Evolutionary conservation across 345 rosid genomes (phyloP), one percentile per base, ranked within the genome.

Genomic region (Passiflora organensis): DNA sequence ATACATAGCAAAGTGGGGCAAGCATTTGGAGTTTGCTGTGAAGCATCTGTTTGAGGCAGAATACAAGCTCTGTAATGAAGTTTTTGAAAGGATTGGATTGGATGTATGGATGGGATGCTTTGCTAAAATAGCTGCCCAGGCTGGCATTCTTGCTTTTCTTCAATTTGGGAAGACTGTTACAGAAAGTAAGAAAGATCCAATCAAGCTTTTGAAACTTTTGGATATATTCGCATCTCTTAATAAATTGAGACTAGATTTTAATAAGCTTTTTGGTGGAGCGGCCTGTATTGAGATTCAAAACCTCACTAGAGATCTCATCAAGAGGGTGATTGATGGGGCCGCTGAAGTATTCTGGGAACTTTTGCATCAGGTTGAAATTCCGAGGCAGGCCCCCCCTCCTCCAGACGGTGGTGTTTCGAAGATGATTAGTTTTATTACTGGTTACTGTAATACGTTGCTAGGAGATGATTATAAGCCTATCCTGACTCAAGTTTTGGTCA

Each of bases 101-200:
- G 95, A 89, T 69, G 87, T 80, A 47, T 94, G 99, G 95, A 76
- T 83, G 97, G 95, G 83, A 48, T 94, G 99, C 77, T 94, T 94
- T 54, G 80, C 97, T 10, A 85, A 85, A 77, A 94, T 94, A 39
- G 91, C 96, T 72, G 99, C 96, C 13, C 96, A 87, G 60, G 95
- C 99, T 0, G 99, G 99, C 18, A 86, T 94, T 65, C 86, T 87
- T 0, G 95, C 95, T 0, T 94, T 94, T 68, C 88, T 94, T 67
- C 90, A 85, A 61, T 94, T 94, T 53, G 99, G 99, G 32, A 94
- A 80, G 74, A 89, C 97, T 44, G 91, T 94, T 25, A 82, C 99
- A 0, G 97, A 94, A 45, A 85, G 90, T 66, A 94, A 87, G 72
- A 89, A 87, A 47, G 99, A 94, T 60, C 99, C 99, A 2, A 69